phyloP scores from a whole-genome alignment of 2,329 filamentous ascomycete species.

The Paecilomyces formosus region DNA sequence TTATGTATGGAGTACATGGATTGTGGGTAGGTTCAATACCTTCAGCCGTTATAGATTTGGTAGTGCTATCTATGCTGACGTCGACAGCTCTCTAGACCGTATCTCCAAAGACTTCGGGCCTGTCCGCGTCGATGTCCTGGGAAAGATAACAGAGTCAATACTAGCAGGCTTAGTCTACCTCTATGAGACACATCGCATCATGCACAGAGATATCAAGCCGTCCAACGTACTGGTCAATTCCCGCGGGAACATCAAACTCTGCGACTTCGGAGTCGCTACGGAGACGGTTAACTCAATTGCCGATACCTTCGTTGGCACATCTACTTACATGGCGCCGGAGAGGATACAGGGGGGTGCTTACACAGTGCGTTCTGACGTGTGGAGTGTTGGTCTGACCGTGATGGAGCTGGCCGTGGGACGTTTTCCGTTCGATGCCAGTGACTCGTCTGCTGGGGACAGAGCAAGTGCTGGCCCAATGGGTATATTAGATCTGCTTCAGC shows the following conservation, averaged over 20 bases:
- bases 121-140: slow-evolving; percentile 88
- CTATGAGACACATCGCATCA: slow-evolving; percentile 92
- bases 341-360: slow-evolving; percentile 95
- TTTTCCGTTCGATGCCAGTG: slow-evolving; percentile 82
- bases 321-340: slow-evolving; percentile 98
- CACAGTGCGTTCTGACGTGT: slow-evolving; percentile 96
- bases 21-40: slow-evolving; percentile 72
- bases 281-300: slow-evolving; percentile 97
- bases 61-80: slow-evolving; percentile 8
- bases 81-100: slow-evolving; percentile 72
- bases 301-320: slow-evolving; percentile 96
- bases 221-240: slow-evolving; percentile 98
- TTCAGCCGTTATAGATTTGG: not conserved
- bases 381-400: slow-evolving; percentile 90
- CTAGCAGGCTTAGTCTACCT: slow-evolving; percentile 90
- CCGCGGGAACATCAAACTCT: slow-evolving; percentile 88
- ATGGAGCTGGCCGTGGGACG: slow-evolving; percentile 98
- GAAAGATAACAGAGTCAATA: slow-evolving; percentile 95
- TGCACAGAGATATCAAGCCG: slow-evolving; percentile 98
- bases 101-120: slow-evolving; percentile 94
- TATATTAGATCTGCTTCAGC: slow-evolving; percentile 90
- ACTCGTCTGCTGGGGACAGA: slow-evolving; percentile 65
- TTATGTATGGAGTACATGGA: slow-evolving; percentile 99
- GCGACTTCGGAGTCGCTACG: slow-evolving; percentile 97
- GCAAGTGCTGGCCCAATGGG: slow-evolving; percentile 71